Conservation (phyloP, 768 basidiomycete genomes). For the Pleurotus sapidus region DNA sequence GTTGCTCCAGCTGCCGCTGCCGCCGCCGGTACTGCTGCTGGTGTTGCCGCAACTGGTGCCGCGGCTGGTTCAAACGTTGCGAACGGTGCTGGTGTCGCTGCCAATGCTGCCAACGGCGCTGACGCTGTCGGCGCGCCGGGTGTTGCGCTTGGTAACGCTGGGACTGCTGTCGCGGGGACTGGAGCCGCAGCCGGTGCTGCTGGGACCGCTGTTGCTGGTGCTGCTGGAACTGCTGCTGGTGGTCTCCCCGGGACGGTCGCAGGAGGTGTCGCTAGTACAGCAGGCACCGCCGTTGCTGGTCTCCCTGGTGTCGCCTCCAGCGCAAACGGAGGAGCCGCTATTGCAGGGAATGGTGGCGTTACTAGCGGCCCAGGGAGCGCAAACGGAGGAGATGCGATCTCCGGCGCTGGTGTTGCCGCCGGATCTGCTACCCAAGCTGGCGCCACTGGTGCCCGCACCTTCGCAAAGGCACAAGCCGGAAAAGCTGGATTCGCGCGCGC, state of each 20-base stretch:
- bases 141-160: neutral
- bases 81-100: neutral
- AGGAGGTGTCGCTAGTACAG: neutral
- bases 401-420: neutral
- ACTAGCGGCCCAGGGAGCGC: neutral
- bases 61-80: too few species aligned
- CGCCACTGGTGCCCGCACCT: neutral
- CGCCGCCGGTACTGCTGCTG: neutral
- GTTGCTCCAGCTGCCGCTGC: neutral
- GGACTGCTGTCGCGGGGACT: neutral
- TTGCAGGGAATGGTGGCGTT: neutral
- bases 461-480: neutral
- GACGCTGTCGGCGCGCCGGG: neutral
- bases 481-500: neutral
- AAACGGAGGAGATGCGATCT: neutral
- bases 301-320: too few species aligned
- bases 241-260: neutral
- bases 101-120: neutral
- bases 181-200: neutral
- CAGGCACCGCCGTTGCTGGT: neutral
- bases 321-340: neutral
- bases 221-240: neutral
- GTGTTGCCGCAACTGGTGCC: too few species aligned
- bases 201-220: neutral
- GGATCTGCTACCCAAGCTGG: neutral